These are phyloP conservation scores for Daldinia vernicosa DNA, from an alignment of 495 filamentous ascomycete species.

Conservation along the genomic window DNA sequence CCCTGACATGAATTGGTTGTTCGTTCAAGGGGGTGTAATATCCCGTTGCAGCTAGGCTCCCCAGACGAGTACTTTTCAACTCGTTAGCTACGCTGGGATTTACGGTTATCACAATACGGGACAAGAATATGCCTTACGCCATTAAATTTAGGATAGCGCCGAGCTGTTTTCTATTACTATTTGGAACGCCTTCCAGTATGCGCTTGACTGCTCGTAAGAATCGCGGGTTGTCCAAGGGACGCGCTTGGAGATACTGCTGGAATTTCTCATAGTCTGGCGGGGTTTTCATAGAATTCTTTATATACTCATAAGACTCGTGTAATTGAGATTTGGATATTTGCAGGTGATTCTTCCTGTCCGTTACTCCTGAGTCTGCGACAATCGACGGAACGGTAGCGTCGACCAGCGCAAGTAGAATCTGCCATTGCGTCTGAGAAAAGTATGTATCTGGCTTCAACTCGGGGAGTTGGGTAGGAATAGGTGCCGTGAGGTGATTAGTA, in stretches of 20 bases:
- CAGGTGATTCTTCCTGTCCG: conserved; percentile 41
- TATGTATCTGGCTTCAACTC: conserved; percentile 41
- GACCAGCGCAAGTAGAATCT: conserved; percentile 46
- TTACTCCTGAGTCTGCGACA: conserved; percentile 36
- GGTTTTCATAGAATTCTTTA: conserved; percentile 33
- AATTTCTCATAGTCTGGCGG: conserved; percentile 45
- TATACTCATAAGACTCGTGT: conserved; percentile 34
- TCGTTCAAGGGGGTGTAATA: conserved; percentile 68
- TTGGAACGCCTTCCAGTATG: conserved; percentile 39
- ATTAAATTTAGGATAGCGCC: conserved; percentile 44
- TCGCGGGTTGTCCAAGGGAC: conserved; percentile 42
- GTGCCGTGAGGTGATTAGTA: conserved; percentile 31
- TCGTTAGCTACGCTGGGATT: conserved; percentile 16
- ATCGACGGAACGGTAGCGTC: conserved; percentile 51
- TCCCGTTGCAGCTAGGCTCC: conserved; percentile 73
- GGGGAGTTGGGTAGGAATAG: conserved; percentile 44
- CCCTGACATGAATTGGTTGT: conserved; percentile 67
- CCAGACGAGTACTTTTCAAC: conserved; percentile 67
- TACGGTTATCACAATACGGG: background rate
- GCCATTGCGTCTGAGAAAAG: conserved; percentile 50
- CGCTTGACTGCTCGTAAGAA: conserved; percentile 41
- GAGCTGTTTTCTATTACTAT: conserved; percentile 41
- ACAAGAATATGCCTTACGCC: conserved; percentile 35
- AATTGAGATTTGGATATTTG: conserved; percentile 41
- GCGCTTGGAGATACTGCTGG: conserved; percentile 49